Base-by-base conservation (phyloP, 306 rosid genomes). In the Cicer pinnatifidum region DNA sequence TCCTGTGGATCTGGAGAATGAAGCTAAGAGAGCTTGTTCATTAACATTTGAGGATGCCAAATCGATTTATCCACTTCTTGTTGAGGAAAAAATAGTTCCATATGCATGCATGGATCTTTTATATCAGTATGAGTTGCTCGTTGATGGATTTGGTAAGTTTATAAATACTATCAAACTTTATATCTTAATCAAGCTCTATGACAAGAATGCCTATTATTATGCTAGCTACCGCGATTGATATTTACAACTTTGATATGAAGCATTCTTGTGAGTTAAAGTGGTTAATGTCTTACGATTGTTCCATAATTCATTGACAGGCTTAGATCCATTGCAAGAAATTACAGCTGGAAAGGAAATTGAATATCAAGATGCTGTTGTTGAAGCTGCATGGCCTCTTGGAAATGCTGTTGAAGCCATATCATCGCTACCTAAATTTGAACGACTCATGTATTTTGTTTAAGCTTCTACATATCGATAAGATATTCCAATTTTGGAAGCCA, bases 371-470 rank as follows among this genome's bases (percentile, higher is more conserved):
- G 67, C 90, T 75, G 17, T 78, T 45, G 88, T 92, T 23, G 98
- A 88, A 68, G 88, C 94, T 11, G 86, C 94, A 40, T 90, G 97
- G 97, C 88, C 94, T 11, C 81, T 92, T 17, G 97, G 97, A 67
- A 88, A 86, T 60, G 97, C 97, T 20, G 89, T 92, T 2, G 94
- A 91, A 50, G 74, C 74, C 28, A 68, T 68, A 47, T 68, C 73
- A 68, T 33, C 59, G 3, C 48, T 68, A 13, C 73, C 73, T 48
- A 68, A 68, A n/a, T 68, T 68, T 68, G 45, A 68, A 3, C 12
- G 45, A 68, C n/a, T 68, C 19, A 47, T 68, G 73, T 68, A 68
- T 68, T 68, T 68, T 68, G 4, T 68, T 47, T 68, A 38, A 67
- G 41, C 10, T 66, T 44, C 39, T 43, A 1, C 4, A 11, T 23